Percentiles rank a stretch among this genome's conserved stretches.
Evolutionary conservation across 2,329 filamentous ascomycete species (phyloP).

Genomic region (Alternaria sp.): DNA sequence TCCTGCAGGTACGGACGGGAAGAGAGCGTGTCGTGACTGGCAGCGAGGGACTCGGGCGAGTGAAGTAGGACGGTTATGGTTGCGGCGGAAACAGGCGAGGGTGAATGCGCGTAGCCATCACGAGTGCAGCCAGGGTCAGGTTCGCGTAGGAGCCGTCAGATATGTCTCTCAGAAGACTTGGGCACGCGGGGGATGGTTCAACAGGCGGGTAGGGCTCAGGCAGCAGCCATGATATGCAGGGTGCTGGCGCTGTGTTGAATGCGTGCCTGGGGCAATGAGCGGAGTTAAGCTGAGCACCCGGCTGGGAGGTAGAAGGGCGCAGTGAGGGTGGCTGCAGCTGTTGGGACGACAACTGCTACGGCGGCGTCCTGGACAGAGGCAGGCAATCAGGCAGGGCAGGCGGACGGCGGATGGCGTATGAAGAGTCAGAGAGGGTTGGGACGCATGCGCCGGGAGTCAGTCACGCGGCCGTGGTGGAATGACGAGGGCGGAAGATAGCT

Average conservation of each 20-base stretch:
- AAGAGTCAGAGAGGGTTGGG: constrained; percentile 32
- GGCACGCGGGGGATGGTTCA: constrained; percentile 30
- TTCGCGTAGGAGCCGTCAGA: constrained; percentile 30
- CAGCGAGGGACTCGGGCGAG: constrained; percentile 15
- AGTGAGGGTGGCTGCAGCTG: constrained; percentile 6
- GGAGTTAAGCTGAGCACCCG: constrained; percentile 42
- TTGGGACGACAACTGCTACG: not conserved
- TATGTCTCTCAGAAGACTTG: constrained; percentile 37
- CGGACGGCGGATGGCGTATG: constrained; percentile 15
- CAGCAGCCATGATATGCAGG: constrained; percentile 43
- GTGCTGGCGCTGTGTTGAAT: constrained; percentile 22
- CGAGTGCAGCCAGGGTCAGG: constrained; percentile 40
- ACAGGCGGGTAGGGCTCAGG: constrained; percentile 36
- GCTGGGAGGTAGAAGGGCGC: constrained; percentile 10
- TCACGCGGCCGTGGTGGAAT: constrained; percentile 44
- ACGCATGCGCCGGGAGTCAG: constrained; percentile 27
- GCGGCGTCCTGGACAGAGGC: not conserved
- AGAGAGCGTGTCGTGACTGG: constrained; percentile 9
- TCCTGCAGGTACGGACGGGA: constrained; percentile 26
- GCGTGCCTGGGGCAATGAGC: constrained; percentile 21
- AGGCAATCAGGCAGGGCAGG: not conserved
- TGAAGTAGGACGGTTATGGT: constrained; percentile 33
- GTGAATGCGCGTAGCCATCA: constrained; percentile 46
- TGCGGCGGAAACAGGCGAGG: constrained; percentile 43
- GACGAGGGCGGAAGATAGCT: constrained; percentile 33